Evolutionary conservation across 305 asterid genomes (phyloP), one percentile per base, ranked within the genome.

Genomic region (Salvia sclarea): DNA sequence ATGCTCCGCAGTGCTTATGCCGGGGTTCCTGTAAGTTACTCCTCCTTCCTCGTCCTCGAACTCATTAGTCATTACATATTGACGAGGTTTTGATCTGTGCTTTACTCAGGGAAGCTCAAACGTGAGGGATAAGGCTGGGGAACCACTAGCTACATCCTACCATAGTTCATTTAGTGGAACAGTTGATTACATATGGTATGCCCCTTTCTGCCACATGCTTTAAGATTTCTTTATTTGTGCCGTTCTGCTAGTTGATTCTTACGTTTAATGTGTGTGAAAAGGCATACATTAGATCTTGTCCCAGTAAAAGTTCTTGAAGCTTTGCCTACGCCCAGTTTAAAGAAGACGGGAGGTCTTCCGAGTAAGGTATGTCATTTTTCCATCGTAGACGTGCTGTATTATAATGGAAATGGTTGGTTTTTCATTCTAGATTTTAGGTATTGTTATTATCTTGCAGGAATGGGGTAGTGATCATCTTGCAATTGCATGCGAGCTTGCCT

Each of bases 391-490:
- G 20, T 37, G 33, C 72, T 65, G 57, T 24, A 37, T 8, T 21
- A 9, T 14, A 28, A 54, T 30, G 67, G 64, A 33, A 75, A 40
- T 13, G 54, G 58, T 25, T 4, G 35, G 47, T 50, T 66, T 66
- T 59, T 6, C 53, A 13, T 2, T 41, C 30, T 21, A 48, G 54
- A 61, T 56, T 28, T 28, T 28, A 28, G 6, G 5, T 12, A 6
- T 52, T 61, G 33, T 6, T 45, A 78, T 61, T 63, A 7, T 69
- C 14, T 44, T 81, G 85, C 88, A 88, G 96, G 78, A 79, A 76
- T 91, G 93, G 95, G 91, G 91, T 49, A 91, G 97, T 54, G 97
- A 91, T 83, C 97, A 91, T 77, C 88, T 91, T 68, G 92, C 96
- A 62, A 80, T 91, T 70, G 97, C 79, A 54, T 85, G 97, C 30